Conservation (phyloP, 108 stramenopile species). For the Cyclotella atomus region DNA sequence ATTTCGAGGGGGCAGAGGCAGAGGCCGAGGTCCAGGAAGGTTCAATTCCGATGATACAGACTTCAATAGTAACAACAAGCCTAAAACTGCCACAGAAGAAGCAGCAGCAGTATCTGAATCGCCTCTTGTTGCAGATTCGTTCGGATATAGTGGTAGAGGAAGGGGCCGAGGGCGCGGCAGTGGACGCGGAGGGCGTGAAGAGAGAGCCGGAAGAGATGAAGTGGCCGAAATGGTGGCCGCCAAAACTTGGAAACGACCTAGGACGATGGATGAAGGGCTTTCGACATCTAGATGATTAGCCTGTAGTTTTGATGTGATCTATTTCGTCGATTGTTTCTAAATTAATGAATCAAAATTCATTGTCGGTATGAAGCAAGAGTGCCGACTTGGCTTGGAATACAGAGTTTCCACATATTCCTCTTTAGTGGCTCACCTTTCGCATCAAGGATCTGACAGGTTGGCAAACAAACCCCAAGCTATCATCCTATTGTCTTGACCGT, state of each 20-base stretch:
- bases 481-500: no score
- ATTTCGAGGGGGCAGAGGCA: constrained; percentile 12
- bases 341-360: no score
- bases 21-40: constrained; percentile 29
- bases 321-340: no score
- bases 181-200: constrained; percentile 44
- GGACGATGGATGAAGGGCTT: constrained; percentile 54
- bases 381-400: background rate
- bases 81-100: constrained; percentile 51
- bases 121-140: constrained; percentile 43
- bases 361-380: no score
- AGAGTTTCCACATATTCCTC: no score
- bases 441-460: no score
- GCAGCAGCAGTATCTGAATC: constrained; percentile 57
- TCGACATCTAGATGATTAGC: constrained; percentile 23
- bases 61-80: background rate
- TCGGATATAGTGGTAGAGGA: constrained; percentile 18
- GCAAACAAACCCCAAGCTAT: no score
- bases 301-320: no score
- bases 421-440: no score
- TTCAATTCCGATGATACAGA: background rate
- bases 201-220: constrained; percentile 50
- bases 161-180: constrained; percentile 44
- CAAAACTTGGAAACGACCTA: constrained; percentile 75
- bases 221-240: constrained; percentile 70